Base-by-base conservation (phyloP, 2,329 filamentous ascomycete genomes). In the Calonectria ilicicola region DNA sequence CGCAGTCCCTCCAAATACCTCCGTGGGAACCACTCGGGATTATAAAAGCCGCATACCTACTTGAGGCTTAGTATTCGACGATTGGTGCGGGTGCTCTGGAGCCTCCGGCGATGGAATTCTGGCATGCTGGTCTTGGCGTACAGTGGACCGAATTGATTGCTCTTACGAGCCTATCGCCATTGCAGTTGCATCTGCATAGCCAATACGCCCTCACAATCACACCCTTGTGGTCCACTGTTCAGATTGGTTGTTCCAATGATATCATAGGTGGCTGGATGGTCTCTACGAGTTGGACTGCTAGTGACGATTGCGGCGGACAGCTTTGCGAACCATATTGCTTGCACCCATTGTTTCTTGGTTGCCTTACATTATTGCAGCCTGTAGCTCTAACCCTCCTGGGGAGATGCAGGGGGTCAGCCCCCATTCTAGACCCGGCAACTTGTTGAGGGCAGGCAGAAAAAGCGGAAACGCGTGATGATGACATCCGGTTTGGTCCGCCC, bases 1-100 rank as follows among this genome's bases (percentile, higher is more conserved):
- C 15, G 26, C 32, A 1, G 19, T 19, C n/a, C n/a, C n/a, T 26
- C n/a, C 1, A 8, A 5, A 5, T 2, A 1, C 21, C 2, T n/a
- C 3, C 6, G n/a, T 15, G 32, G 53, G 32, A 23, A 27, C 9
- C 32, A 15, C 14, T 2, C 5, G 6, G 53, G 8, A 40, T 60
- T 60, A 40, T 60, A 40, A 40, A 58, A 60, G 21, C 14, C 53
- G 53, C 53, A 60, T 19, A 17, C 21, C 21, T 12, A 27, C 21
- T 8, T 4, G 7, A 35, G 32, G 32, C 21, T 14, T 14, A 8
- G 8, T 19, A 26, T 17, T 9, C 0, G 12, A 15, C 17, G 14
- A 60, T 60, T 40, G 21, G 35, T 15, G 7, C 53, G 53, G 53
- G 27, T 60, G 10, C 1, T 6, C 12, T 60, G 32, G 53, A 40